phyloP scores from a whole-genome alignment of 768 basidiomycete genomes.

The Dendrothele bispora region DNA sequence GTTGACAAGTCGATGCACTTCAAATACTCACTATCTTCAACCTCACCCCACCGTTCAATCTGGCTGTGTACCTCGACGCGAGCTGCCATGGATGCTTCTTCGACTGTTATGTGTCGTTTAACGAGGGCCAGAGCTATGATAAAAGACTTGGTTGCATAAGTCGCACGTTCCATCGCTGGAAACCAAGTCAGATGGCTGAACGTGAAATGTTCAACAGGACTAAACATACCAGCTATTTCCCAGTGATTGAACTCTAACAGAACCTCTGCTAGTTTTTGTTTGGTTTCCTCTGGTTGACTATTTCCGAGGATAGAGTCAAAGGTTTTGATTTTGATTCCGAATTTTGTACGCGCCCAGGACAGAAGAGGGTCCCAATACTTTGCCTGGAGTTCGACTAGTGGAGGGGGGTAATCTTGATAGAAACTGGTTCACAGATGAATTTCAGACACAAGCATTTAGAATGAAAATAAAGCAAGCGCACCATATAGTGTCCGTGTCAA shows the following conservation, averaged over 20 bases:
- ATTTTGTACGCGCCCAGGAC: slow-evolving; percentile 71
- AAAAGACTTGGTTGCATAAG: slow-evolving; percentile 88
- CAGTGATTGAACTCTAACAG: slow-evolving; percentile 71
- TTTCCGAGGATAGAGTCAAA: slow-evolving; percentile 73
- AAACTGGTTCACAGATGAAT: slow-evolving; percentile 57
- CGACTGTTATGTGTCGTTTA: slow-evolving; percentile 70
- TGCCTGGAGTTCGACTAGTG: slow-evolving; percentile 74
- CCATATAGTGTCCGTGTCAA: slow-evolving; percentile 96
- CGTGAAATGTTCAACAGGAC: too few relatives aligned
- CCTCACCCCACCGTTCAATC: slow-evolving; percentile 98
- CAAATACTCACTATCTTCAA: slow-evolving; percentile 96
- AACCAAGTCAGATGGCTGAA: slow-evolving; percentile 1
- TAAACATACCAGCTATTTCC: slow-evolving; percentile 80
- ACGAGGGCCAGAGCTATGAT: slow-evolving; percentile 85
- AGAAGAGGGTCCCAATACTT: slow-evolving; percentile 89
- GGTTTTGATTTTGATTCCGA: slow-evolving; percentile 63
- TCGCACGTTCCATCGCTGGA: slow-evolving; percentile 89
- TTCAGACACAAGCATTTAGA: neutral
- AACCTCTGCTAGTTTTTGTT: slow-evolving; percentile 54
- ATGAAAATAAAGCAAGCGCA: slow-evolving; percentile 27
- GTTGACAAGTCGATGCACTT: slow-evolving; percentile 1
- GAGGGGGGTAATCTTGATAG: slow-evolving; percentile 74
- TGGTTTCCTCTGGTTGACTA: slow-evolving; percentile 69
- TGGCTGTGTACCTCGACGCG: slow-evolving; percentile 95
- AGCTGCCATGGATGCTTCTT: slow-evolving; percentile 82